A percentile compares a stretch with the other conserved stretches of the same genome.
Evolutionary conservation across 2,329 filamentous ascomycete species (phyloP).

Genomic region (Stachybotrys elegans): DNA sequence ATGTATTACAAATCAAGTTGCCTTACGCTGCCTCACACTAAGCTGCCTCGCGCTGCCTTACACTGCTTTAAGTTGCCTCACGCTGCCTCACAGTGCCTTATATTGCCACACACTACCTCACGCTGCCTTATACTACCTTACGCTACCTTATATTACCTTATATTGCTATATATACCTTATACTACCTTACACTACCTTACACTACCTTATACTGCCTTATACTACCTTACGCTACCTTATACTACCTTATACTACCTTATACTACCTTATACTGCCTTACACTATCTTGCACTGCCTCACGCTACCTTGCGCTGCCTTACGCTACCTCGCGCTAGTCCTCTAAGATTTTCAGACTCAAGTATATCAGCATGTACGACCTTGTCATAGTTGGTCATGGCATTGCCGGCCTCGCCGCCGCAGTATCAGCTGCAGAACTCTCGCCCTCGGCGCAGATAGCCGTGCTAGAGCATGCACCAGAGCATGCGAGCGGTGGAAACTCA

Average conservation of each 20-base stretch:
- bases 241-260: neutral
- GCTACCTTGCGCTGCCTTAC: neutral
- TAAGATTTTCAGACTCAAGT: constrained; percentile 8
- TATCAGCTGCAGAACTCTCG: constrained; percentile 9
- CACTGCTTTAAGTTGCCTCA: constrained; percentile 1
- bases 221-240: too few relatives aligned
- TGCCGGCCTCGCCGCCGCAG: constrained; percentile 7
- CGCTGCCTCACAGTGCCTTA: constrained; percentile 1
- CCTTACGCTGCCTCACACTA: constrained; percentile 3
- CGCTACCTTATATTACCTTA: neutral
- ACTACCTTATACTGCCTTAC: neutral
- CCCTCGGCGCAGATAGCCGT: constrained; percentile 8
- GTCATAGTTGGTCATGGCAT: constrained; percentile 8
- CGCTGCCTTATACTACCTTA: neutral
- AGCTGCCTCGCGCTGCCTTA: neutral
- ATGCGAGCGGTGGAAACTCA: constrained; percentile 8
- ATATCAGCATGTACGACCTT: constrained; percentile 9
- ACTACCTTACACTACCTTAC: neutral
- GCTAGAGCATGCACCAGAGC: constrained; percentile 8
- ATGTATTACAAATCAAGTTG: constrained; percentile 3
- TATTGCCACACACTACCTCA: neutral
- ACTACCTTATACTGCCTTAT: too few relatives aligned
- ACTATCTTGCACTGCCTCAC: too few relatives aligned
- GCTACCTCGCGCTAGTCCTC: constrained; percentile 5
- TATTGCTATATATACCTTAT: neutral